A percentile compares a stretch with the other conserved stretches of the same genome.
Evolutionary conservation across 2,329 filamentous ascomycete genomes (phyloP).

Genomic region (Aspergillus awamori): DNA sequence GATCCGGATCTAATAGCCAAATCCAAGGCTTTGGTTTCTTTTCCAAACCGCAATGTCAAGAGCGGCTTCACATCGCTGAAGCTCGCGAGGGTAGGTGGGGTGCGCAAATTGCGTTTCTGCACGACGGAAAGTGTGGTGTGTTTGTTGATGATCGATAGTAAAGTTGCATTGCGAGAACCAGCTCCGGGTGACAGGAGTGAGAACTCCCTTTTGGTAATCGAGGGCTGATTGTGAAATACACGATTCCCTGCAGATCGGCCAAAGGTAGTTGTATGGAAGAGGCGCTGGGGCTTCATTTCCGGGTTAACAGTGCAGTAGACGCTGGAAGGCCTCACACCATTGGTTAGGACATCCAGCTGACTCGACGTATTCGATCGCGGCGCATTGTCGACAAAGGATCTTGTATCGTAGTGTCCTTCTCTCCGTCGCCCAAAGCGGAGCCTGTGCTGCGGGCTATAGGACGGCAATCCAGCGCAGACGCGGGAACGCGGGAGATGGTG

Average conservation of each 20-base stretch:
- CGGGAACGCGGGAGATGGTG: conserved; percentile 33
- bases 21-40: not conserved
- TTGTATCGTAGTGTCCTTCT: conserved; percentile 7
- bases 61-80: not conserved
- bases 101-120: not conserved
- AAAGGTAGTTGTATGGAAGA: not conserved
- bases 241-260: not conserved
- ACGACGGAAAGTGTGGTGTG: not conserved
- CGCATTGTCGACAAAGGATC: conserved; percentile 18
- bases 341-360: not conserved
- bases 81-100: not conserved
- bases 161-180: not conserved
- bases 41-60: not conserved
- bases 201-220: not conserved
- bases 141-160: not conserved
- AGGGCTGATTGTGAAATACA: not conserved
- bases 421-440: conserved; percentile 25
- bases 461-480: conserved; percentile 31
- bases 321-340: conserved; percentile 3
- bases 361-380: conserved; percentile 11
- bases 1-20: conserved; percentile 10
- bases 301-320: not conserved
- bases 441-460: conserved; percentile 23
- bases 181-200: not conserved
- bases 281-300: not conserved